Evolutionary conservation across 116 monocot genomes (phyloP).

Genomic region (Iris pallida): DNA sequence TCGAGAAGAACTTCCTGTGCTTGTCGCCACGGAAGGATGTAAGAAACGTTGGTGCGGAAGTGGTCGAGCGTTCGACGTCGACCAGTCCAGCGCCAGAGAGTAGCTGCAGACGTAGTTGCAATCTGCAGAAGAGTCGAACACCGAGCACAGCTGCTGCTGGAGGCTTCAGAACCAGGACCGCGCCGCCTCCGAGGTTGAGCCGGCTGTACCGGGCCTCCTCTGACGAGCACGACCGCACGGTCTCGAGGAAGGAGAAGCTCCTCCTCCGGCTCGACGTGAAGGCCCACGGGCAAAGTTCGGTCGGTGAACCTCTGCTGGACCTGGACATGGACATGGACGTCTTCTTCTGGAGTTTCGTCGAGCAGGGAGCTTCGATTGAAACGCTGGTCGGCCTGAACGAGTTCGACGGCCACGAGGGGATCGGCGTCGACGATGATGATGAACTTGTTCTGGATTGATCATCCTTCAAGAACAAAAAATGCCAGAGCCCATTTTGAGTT

Average conservation of each 20-base stretch:
- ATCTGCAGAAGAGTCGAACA: too few relatives aligned
- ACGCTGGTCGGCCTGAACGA: slow-evolving; percentile 27
- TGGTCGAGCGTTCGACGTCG: not conserved
- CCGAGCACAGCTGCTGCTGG: not conserved
- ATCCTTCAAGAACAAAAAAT: too few relatives aligned
- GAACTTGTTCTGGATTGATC: too few relatives aligned
- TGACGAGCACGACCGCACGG: too few relatives aligned
- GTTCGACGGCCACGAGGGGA: slow-evolving; percentile 35
- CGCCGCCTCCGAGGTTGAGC: not conserved
- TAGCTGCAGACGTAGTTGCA: too few relatives aligned
- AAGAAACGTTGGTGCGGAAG: too few relatives aligned
- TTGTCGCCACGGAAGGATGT: slow-evolving; percentile 14
- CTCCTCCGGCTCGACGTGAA: not conserved
- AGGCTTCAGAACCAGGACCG: slow-evolving; percentile 10
- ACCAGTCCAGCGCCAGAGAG: too few relatives aligned
- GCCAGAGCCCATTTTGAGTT: too few relatives aligned
- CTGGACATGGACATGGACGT: slow-evolving; percentile 5
- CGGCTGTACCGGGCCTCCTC: not conserved
- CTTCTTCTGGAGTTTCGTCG: not conserved
- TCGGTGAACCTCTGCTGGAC: not conserved
- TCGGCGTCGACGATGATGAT: not conserved
- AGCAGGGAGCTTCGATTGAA: slow-evolving; percentile 13
- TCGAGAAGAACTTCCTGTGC: slow-evolving; percentile 15
- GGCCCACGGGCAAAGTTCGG: not conserved
- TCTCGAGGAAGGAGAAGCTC: too few relatives aligned